Conservation (phyloP, 108 stramenopile genomes). For the Schizochytrium sp. region DNA sequence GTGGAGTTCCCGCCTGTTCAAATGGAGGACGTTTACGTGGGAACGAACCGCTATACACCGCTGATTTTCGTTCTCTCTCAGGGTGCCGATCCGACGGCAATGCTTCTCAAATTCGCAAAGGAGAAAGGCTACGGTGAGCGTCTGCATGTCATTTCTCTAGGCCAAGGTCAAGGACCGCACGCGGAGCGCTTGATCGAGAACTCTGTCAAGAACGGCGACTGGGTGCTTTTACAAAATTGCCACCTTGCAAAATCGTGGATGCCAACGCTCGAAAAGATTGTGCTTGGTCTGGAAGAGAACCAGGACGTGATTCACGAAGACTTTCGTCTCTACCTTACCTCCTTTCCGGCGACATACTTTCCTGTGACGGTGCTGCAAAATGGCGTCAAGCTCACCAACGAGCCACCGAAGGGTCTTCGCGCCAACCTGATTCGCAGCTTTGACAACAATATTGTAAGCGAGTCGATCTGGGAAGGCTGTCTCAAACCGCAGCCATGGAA, state of each 20-base stretch:
- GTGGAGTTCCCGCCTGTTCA: conserved; percentile 40
- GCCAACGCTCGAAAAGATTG: conserved; percentile 42
- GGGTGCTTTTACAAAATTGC: conserved; percentile 49
- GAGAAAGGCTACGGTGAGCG: conserved; percentile 42
- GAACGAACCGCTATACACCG: conserved; percentile 48
- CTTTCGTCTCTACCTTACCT: conserved; percentile 54
- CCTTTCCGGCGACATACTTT: conserved; percentile 52
- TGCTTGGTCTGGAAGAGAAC: conserved; percentile 25
- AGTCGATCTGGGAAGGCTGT: conserved; percentile 40
- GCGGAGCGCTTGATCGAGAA: conserved; percentile 42
- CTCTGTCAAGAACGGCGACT: conserved; percentile 27
- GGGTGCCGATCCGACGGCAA: conserved; percentile 57
- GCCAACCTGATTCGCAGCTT: conserved; percentile 43
- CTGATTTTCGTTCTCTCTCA: conserved; percentile 57
- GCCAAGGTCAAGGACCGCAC: conserved; percentile 57
- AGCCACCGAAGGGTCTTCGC: conserved; percentile 41
- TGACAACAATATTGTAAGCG: conserved; percentile 42
- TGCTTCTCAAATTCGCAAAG: conserved; percentile 54
- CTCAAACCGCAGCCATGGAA: conserved; percentile 35
- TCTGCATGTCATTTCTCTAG: conserved; percentile 48
- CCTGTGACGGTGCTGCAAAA: conserved; percentile 48
- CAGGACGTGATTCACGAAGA: conserved; percentile 34
- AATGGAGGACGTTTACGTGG: conserved; percentile 54
- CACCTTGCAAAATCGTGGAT: conserved; percentile 57
- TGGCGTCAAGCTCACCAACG: conserved; percentile 46